These are phyloP conservation scores for Teratosphaeria nubilosa DNA, from an alignment of 2,329 filamentous ascomycete genomes.

Conservation along the genomic window DNA sequence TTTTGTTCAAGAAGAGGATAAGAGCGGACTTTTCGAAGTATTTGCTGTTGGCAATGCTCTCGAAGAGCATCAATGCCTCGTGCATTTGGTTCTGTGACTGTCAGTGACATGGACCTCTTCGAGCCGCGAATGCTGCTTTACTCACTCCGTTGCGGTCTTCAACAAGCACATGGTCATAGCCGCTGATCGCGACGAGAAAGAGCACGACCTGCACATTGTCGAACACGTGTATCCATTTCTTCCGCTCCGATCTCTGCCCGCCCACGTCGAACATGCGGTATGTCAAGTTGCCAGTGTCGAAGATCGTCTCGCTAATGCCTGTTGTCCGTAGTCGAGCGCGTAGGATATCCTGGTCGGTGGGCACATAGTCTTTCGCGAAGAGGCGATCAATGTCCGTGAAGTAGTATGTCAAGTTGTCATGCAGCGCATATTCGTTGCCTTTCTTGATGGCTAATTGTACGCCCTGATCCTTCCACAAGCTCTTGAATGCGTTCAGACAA, in stretches of 20 bases:
- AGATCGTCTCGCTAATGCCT: conserved; percentile 89
- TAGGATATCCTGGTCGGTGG: conserved; percentile 88
- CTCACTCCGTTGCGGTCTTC: conserved; percentile 89
- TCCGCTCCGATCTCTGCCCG: conserved; percentile 82
- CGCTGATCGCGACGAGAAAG: conserved; percentile 89
- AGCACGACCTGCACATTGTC: conserved; percentile 87
- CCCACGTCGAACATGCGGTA: conserved; percentile 97
- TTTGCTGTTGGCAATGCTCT: conserved; percentile 43
- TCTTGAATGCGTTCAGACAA: conserved; percentile 71
- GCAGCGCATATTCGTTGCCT: conserved; percentile 91
- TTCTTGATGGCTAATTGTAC: conserved; percentile 82
- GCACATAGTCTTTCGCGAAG: conserved; percentile 63
- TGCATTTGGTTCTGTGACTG: conserved; percentile 43
- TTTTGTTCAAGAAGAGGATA: conserved; percentile 45
- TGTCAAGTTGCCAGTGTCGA: conserved; percentile 81
- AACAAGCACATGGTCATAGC: conserved; percentile 91
- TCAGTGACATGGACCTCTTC: conserved; percentile 2
- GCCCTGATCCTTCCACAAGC: conserved; percentile 72
- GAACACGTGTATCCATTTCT: conserved; percentile 97
- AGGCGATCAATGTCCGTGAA: conserved; percentile 58
- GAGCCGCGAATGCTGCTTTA: conserved; percentile 26
- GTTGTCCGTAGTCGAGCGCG: conserved; percentile 85
- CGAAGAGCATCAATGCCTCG: conserved; percentile 44
- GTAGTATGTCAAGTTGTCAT: conserved; percentile 93
- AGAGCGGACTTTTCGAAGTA: conserved; percentile 43